Evolutionary conservation across 1,284 basidiomycete genomes (phyloP).

Genomic region (Sporisorium scitamineum): DNA sequence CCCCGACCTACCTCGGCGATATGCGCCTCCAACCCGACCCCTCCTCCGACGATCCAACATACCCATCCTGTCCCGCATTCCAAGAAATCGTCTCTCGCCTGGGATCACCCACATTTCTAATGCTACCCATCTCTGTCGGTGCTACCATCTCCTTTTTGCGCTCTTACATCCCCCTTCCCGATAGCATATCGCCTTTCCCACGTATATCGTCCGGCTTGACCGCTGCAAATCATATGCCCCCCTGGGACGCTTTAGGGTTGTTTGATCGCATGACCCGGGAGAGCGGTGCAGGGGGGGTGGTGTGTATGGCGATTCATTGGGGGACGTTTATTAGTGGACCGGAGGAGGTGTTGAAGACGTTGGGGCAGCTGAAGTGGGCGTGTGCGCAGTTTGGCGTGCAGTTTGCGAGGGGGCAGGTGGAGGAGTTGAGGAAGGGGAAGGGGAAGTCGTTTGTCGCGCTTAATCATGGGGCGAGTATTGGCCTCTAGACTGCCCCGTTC

Average conservation of each 20-base stretch:
- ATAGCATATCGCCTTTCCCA: constrained; percentile 57
- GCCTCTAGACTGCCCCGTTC: constrained; percentile 8
- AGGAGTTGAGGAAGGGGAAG: not conserved
- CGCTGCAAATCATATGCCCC: constrained; percentile 63
- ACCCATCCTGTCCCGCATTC: constrained; percentile 64
- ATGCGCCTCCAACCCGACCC: constrained; percentile 16
- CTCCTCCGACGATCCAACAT: constrained; percentile 14
- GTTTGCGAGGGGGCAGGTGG: constrained; percentile 18
- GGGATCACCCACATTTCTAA: constrained; percentile 53
- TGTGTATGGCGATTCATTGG: constrained; percentile 48
- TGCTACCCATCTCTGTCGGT: constrained; percentile 66
- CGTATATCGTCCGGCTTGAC: constrained; percentile 56
- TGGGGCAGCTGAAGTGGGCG: constrained; percentile 44
- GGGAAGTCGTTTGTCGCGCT: constrained; percentile 39
- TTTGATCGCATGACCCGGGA: constrained; percentile 49
- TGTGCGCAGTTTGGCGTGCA: constrained; percentile 20
- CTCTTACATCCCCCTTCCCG: constrained; percentile 57
- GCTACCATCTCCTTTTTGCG: constrained; percentile 65
- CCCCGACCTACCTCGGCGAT: constrained; percentile 29
- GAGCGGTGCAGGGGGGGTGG: constrained; percentile 7
- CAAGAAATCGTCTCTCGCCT: constrained; percentile 48
- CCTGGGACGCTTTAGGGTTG: constrained; percentile 58
- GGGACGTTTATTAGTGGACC: constrained; percentile 47
- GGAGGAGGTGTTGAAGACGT: constrained; percentile 44
- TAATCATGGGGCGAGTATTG: constrained; percentile 44